Percentiles rank a stretch among this genome's conserved stretches.
Conservation (phyloP, 805 yeast species). For the Diddensiella santjacobensis region DNA sequence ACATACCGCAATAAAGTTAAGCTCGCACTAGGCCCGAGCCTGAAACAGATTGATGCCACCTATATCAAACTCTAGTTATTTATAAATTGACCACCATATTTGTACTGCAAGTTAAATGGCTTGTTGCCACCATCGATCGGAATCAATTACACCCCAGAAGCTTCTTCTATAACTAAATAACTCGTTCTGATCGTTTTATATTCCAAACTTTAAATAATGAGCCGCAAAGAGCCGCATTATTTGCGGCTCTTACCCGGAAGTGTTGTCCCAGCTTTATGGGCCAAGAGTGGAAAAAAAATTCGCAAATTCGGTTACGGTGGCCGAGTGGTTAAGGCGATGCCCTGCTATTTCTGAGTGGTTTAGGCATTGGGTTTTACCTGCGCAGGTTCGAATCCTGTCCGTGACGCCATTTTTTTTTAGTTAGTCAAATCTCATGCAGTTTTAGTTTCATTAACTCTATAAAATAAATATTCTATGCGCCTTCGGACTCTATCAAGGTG, state of each 20-base stretch:
- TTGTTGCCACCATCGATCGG: background rate
- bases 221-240: background rate
- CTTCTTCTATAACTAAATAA: too few species aligned
- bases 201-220: too few species aligned
- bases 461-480: constrained; percentile 11
- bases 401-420: constrained; percentile 69
- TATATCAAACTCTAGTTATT: constrained; percentile 35
- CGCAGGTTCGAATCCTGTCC: constrained; percentile 99
- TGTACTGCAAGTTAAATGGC: background rate
- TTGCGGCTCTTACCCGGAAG: background rate
- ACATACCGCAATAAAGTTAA: constrained; percentile 81
- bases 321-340: constrained; percentile 94
- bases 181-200: too few species aligned
- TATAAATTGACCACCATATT: background rate
- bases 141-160: too few species aligned
- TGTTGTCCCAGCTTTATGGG: background rate
- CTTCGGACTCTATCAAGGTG: constrained; percentile 32
- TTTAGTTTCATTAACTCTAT: background rate
- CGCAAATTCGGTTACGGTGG: constrained; percentile 58
- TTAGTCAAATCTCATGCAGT: too few species aligned
- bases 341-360: constrained; percentile 55
- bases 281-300: background rate
- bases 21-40: constrained; percentile 63
- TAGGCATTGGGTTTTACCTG: constrained; percentile 86
- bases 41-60: constrained; percentile 89